A percentile compares a stretch with the other conserved stretches of the same genome.
Evolutionary conservation across 2,329 filamentous ascomycete species (phyloP).

Genomic region (Aspergillus pseudoviridinutans): DNA sequence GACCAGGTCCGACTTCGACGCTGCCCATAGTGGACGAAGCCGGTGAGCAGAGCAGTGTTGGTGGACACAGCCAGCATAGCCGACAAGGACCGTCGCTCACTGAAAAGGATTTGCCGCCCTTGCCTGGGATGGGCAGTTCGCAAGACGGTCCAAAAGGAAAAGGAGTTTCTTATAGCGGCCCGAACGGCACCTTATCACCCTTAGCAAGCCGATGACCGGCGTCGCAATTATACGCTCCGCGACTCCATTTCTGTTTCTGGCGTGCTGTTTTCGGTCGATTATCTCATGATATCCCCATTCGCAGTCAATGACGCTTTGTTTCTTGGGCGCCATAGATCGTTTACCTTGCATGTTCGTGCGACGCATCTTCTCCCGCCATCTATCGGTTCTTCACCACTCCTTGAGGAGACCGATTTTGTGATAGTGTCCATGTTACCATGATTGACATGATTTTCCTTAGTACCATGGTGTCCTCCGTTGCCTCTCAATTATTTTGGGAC

Average conservation of each 20-base stretch:
- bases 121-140: slow-evolving; percentile 16
- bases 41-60: slow-evolving; percentile 69
- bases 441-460: slow-evolving; percentile 27
- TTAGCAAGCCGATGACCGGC: slow-evolving; percentile 1
- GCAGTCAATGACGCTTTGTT: slow-evolving; percentile 14
- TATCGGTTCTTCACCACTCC: slow-evolving; percentile 4
- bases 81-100: slow-evolving; percentile 21
- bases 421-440: slow-evolving; percentile 30
- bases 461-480: slow-evolving; percentile 17
- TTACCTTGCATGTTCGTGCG: slow-evolving; percentile 11
- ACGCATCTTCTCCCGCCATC: slow-evolving; percentile 13
- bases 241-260: not conserved
- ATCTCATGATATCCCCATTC: slow-evolving; percentile 19
- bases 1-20: slow-evolving; percentile 51
- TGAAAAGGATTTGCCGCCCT: slow-evolving; percentile 31
- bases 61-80: slow-evolving; percentile 55
- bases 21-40: slow-evolving; percentile 87
- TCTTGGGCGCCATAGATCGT: slow-evolving; percentile 11
- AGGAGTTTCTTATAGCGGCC: slow-evolving; percentile 11
- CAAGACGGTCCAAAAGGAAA: slow-evolving; percentile 22
- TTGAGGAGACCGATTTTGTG: slow-evolving; percentile 8
- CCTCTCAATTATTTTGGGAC: slow-evolving; percentile 10
- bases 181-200: slow-evolving; percentile 1
- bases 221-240: not conserved
- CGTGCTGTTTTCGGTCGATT: slow-evolving; percentile 9